phyloP scores from a whole-genome alignment of 306 rosid genomes.

The Medicago arabica region DNA sequence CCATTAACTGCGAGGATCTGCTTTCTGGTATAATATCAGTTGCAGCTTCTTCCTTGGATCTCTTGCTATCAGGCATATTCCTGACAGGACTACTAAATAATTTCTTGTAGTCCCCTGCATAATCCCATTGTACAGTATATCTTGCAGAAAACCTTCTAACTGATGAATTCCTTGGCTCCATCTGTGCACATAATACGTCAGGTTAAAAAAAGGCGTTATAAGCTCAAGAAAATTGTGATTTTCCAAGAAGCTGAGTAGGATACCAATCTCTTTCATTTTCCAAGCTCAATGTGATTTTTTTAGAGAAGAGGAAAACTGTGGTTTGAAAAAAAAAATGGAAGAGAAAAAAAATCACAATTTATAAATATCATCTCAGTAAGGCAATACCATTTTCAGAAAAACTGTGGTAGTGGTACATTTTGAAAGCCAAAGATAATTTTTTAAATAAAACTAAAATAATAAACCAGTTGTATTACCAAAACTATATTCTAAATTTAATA shows the following conservation, averaged over 20 bases:
- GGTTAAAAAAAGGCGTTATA: not conserved
- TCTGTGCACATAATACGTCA: constrained; percentile 42
- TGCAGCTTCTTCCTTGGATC: constrained; percentile 38
- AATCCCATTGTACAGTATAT: constrained; percentile 55
- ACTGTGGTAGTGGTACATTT: not conserved
- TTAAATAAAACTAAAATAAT: constrained; percentile 3
- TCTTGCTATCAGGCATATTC: constrained; percentile 38
- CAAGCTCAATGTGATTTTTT: no score
- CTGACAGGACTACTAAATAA: constrained; percentile 52
- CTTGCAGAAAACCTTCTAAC: constrained; percentile 56
- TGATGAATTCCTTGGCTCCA: constrained; percentile 44
- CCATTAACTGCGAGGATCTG: constrained; percentile 43
- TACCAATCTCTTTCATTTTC: no score
- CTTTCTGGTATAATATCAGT: constrained; percentile 38
- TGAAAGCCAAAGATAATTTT: constrained; percentile 1
- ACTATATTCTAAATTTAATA: constrained; percentile 32
- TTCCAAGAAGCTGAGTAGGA: not conserved
- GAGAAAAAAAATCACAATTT: no score
- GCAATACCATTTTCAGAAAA: no score
- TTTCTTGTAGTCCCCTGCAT: constrained; percentile 53
- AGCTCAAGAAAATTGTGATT: constrained; percentile 5
- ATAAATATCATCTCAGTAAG: no score
- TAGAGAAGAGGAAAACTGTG: no score
- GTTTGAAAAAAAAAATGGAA: no score
- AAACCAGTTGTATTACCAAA: constrained; percentile 14